Conservation (phyloP, 2,329 filamentous ascomycete genomes). For the Westerdykella aurantiaca region DNA sequence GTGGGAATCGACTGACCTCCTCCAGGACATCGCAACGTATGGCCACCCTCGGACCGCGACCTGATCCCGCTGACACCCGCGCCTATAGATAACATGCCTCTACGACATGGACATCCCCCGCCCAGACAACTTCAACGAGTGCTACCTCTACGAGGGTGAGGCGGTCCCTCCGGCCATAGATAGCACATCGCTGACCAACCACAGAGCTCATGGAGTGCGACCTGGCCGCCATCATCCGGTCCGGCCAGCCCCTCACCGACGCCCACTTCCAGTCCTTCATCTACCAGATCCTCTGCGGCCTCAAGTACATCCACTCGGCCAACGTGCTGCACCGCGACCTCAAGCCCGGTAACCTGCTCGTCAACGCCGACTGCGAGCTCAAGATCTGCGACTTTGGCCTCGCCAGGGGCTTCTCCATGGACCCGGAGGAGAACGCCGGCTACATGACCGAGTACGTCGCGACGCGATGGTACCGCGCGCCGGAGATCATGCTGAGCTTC, state of each 20-base stretch:
- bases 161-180: background rate
- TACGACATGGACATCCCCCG: constrained; percentile 99
- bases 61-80: constrained; percentile 7
- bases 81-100: constrained; percentile 81
- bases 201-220: constrained; percentile 99
- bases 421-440: constrained; percentile 95
- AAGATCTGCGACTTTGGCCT: constrained; percentile 99
- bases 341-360: constrained; percentile 93
- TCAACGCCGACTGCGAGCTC: constrained; percentile 98
- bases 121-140: constrained; percentile 93
- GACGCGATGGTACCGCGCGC: constrained; percentile 96
- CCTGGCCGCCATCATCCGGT: constrained; percentile 93
- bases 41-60: constrained; percentile 46
- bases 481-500: constrained; percentile 99
- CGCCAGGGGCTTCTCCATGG: constrained; percentile 91
- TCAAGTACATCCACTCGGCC: constrained; percentile 99
- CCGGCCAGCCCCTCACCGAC: constrained; percentile 92
- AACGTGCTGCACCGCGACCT: constrained; percentile 95
- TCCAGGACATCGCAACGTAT: constrained; percentile 45
- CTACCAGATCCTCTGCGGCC: constrained; percentile 96
- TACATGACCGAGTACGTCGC: constrained; percentile 99
- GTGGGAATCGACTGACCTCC: constrained; percentile 15
- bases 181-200: constrained; percentile 15
- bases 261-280: constrained; percentile 99
- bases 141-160: constrained; percentile 92